Evolutionary conservation across 2,329 filamentous ascomycete species (phyloP), one percentile per base, ranked within the genome.

Genomic region (Pseudocercospora musae): DNA sequence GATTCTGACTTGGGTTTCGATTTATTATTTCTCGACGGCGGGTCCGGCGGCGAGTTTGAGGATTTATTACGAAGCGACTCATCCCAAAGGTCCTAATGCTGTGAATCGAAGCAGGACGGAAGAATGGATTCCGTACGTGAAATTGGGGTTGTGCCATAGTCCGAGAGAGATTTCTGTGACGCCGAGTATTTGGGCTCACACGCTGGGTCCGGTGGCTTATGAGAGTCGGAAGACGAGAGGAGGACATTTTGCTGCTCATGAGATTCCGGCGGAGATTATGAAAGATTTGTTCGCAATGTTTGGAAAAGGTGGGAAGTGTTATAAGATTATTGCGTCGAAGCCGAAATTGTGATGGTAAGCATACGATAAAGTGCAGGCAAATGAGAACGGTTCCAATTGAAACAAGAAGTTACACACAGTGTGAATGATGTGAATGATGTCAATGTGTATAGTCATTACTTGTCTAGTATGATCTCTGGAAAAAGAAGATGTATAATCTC

Each of bases 11-110:
- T 94, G 89, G 90, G 76, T 92, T 0, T 85, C 81, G 55, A 83
- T 93, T 42, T 93, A 93, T 73, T 86, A 83, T 72, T 92, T 92
- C 76, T 87, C 85, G 8, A 82, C 78, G 0, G 87, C 89, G 0
- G 89, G 90, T 0, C 87, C 90, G 0, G 87, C 86, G 1, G 88
- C 90, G 0, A 86, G 84, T 63, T 72, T 85, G 8, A 76, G 87
- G 7, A 91, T 92, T 54, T 94, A 94, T 75, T 92, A 92, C 69
- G 90, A 92, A 74, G 77, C 79, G 0, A 75, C 69, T 5, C 85
- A 87, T 61, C 33, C 49, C 10, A 46, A 33, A 4, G 56, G 37
- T 18, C 53, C 37, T 1, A 58, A 61, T 50, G 63, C 60, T 25
- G 64, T 74, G 0, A 70, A 60, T 15, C 64, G 77, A 18, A 74